Conservation (phyloP, 495 filamentous ascomycete species). For the Neurospora cerealis region DNA sequence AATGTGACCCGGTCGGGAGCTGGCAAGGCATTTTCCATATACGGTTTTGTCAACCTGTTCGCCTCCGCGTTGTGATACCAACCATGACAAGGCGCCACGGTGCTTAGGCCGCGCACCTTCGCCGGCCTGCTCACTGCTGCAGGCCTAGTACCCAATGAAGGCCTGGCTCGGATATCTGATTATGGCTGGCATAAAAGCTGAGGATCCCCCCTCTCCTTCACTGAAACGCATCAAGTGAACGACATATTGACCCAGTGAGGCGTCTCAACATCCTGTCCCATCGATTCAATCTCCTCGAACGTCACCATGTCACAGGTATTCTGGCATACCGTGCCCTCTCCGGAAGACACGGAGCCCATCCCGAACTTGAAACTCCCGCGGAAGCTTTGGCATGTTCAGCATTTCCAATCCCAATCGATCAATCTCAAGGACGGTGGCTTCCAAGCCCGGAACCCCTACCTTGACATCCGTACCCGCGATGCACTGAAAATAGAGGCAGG, state of each 20-base stretch:
- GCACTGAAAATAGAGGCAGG: not conserved
- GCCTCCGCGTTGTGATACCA: not conserved
- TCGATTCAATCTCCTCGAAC: not conserved
- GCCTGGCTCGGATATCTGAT: not conserved
- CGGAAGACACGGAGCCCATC: not conserved
- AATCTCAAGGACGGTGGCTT: not conserved
- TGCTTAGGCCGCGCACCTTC: not conserved
- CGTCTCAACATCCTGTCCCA: not conserved
- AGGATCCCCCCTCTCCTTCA: not conserved
- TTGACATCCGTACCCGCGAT: not conserved
- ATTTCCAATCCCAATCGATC: not conserved
- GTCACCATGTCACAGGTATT: not conserved
- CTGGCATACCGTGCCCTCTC: not conserved
- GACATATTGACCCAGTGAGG: not conserved
- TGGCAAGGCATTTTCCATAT: not conserved
- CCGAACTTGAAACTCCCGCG: not conserved
- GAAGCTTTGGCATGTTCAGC: not conserved
- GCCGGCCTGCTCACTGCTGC: not conserved
- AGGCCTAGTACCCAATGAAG: not conserved
- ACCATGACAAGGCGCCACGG: not conserved
- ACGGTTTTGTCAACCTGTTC: not conserved
- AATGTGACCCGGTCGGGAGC: not conserved
- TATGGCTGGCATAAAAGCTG: not conserved
- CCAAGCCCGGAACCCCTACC: not conserved
- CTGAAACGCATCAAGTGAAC: not conserved